Conservation (phyloP, 768 basidiomycete genomes). For the Mycena capillaripes region DNA sequence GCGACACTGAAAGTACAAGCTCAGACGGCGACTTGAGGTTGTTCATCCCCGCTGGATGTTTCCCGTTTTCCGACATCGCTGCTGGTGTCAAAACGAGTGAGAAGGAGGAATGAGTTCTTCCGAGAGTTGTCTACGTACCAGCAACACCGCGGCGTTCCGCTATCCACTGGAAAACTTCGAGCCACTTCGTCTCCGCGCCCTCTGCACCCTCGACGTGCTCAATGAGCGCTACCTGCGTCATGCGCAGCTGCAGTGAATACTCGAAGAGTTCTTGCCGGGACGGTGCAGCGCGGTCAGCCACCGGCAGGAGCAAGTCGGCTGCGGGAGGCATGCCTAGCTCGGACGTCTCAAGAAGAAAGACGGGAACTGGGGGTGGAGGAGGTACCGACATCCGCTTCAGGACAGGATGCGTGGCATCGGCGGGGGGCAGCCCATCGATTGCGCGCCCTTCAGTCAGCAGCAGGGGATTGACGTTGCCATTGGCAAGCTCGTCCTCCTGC, state of each 20-base stretch:
- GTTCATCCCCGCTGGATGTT: constrained; percentile 40
- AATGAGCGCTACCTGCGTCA: constrained; percentile 85
- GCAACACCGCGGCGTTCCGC: constrained; percentile 65
- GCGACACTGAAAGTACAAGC: constrained; percentile 36
- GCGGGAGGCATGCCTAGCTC: constrained; percentile 56
- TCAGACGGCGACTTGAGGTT: constrained; percentile 48
- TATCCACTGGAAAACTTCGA: constrained; percentile 90
- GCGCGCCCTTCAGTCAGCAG: constrained; percentile 37
- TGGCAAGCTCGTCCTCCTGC: constrained; percentile 42
- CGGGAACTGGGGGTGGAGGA: constrained; percentile 14
- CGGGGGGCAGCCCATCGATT: constrained; percentile 32
- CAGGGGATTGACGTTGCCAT: constrained; percentile 28
- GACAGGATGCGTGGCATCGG: constrained; percentile 17
- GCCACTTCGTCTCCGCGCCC: constrained; percentile 83
- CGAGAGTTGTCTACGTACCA: constrained; percentile 11
- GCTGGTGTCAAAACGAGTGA: constrained; percentile 29
- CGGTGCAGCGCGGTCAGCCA: constrained; percentile 63
- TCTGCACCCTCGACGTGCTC: constrained; percentile 92
- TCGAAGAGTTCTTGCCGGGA: constrained; percentile 77
- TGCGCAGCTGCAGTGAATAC: constrained; percentile 85
- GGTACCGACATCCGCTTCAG: constrained; percentile 29
- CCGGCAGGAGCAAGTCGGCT: constrained; percentile 56
- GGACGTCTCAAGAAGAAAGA: constrained; percentile 35
- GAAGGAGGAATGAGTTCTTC: neutral
- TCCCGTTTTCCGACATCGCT: constrained; percentile 45